Base-by-base conservation (phyloP, 163 green algal species). In the Trebouxiophyceae sp. region DNA sequence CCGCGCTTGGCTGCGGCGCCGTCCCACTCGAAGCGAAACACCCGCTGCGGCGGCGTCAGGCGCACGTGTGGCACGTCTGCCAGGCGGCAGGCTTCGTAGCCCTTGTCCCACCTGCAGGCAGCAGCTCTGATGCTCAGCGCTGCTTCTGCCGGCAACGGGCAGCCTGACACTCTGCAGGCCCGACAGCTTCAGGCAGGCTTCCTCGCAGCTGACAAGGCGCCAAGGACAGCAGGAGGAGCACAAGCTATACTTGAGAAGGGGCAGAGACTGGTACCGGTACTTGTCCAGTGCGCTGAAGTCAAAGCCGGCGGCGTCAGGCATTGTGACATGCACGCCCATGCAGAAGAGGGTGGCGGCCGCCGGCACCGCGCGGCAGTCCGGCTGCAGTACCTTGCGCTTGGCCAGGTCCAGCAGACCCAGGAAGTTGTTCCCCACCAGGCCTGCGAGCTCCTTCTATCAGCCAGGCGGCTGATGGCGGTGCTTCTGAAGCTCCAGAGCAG, bases 281-380 rank as follows among this genome's bases (percentile, higher is more conserved):
- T 81, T 87, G 74, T 95, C 82, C 54, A 92, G 57, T 16, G 67
- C 22, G 0, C 62, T 71, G 57, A 95, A 68, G 33, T 91, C 76
- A 22, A 91, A 84, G 4, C 81, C 85, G 27, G 29, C 32, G 16
- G 81, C 75, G 6, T 77, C 30, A 5, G 30, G 57, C 0, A 81
- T 91, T 7, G 80, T 61, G 30, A 78, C 61, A 76, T 95, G 80
- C 44, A 95, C 54, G 22, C 87, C 88, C 78, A 92, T 86, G 57
- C 64, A 84, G 61, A 89, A 95, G 12, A 95, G 50, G 1, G 68
- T 87, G 26, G 87, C 88, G 19, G 75, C 77, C 1, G 72, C 69
- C 0, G 88, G 88, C 3, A 95, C 67, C 27, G 91, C 73, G 2
- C 60, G 61, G 2, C 71, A 70, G 16, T 68, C 72, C 0, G 82